Conservation (phyloP, 257 asterid species). For the Anisodus acutangulus region DNA sequence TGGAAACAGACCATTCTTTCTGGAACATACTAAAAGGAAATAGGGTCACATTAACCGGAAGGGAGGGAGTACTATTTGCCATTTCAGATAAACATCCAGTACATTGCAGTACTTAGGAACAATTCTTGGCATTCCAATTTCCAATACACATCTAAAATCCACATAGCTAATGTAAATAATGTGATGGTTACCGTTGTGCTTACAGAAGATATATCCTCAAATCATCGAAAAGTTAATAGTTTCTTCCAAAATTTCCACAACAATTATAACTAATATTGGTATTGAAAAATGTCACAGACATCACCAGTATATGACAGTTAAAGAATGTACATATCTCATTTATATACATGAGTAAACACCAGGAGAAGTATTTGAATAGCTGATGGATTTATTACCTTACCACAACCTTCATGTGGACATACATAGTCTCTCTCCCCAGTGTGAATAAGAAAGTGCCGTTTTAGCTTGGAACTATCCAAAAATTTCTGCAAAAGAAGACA, state of each 20-base stretch:
- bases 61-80: not conserved
- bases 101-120: not conserved
- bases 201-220: not conserved
- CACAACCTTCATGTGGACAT: slow-evolving; percentile 99
- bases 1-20: not conserved
- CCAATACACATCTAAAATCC: not conserved
- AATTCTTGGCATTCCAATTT: slow-evolving; percentile 20
- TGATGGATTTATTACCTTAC: slow-evolving; percentile 66
- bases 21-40: not conserved
- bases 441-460: slow-evolving; percentile 94
- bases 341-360: not conserved
- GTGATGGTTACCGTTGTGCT: not conserved
- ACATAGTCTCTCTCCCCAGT: slow-evolving; percentile 94
- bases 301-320: not conserved
- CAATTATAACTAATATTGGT: not conserved
- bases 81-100: not conserved
- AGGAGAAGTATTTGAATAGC: slow-evolving; percentile 16
- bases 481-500: slow-evolving; percentile 75
- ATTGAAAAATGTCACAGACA: not conserved
- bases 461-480: slow-evolving; percentile 97
- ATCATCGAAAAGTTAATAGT: not conserved
- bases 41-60: not conserved
- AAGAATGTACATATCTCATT: not conserved
- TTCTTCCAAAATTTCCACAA: not conserved
- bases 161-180: not conserved